phyloP scores from a whole-genome alignment of 345 rosid species.

The Gossypioides kirkii region DNA sequence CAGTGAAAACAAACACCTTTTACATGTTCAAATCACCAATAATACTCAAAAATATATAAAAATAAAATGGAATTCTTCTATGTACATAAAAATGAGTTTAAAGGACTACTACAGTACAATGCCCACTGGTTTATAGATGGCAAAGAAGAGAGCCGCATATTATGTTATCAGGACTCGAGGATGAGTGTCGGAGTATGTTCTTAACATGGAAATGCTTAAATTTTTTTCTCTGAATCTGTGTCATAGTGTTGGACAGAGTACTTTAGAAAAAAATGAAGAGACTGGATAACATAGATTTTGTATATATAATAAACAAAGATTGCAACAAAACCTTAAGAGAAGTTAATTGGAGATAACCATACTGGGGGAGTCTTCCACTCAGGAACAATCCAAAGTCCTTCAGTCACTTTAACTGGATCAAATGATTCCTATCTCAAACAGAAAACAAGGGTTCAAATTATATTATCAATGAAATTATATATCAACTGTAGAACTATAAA shows the following conservation, averaged over 20 bases:
- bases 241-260: not conserved
- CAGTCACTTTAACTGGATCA: slow-evolving; percentile 57
- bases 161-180: not conserved
- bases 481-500: not conserved
- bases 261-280: not conserved
- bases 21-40: not conserved
- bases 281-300: not conserved
- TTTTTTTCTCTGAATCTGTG: not conserved
- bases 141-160: not conserved
- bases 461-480: not conserved
- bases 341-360: slow-evolving; percentile 31
- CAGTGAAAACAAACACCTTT: slow-evolving; percentile 10
- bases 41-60: not conserved
- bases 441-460: slow-evolving; percentile 2
- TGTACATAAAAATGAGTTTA: not conserved
- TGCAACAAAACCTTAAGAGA: slow-evolving; percentile 5
- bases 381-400: slow-evolving; percentile 83
- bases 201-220: not conserved
- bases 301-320: not conserved
- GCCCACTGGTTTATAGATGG: not conserved
- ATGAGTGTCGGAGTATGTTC: not conserved
- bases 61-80: not conserved
- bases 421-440: slow-evolving; percentile 57
- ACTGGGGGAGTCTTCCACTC: slow-evolving; percentile 81
- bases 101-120: not conserved